Evolutionary conservation across 192 early-diverging fungal species (phyloP).

Genomic region (Diversispora epigaea): DNA sequence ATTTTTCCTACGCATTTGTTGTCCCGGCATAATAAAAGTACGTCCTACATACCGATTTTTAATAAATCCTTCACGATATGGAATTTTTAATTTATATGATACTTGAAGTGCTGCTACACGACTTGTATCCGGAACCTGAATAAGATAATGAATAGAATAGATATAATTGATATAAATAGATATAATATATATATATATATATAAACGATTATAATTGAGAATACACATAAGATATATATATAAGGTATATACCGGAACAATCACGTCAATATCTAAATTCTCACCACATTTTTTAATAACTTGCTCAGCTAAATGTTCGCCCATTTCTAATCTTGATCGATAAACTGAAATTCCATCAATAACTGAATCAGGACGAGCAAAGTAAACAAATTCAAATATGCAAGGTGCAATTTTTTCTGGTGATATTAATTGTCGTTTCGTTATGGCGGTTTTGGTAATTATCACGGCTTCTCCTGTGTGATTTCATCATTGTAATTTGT

Average conservation of each 20-base stretch:
- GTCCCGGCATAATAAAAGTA: conserved; percentile 99
- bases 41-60: conserved; percentile 99
- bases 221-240: neutral
- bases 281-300: conserved; percentile 74
- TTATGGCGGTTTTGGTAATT: conserved; percentile 77
- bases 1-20: conserved; percentile 83
- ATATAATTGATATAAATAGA: no score
- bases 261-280: conserved; percentile 91
- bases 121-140: conserved; percentile 90
- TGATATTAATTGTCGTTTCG: conserved; percentile 60
- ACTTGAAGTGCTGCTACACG: conserved; percentile 92
- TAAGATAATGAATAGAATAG: no score
- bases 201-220: neutral
- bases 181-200: no score
- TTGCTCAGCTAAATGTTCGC: conserved; percentile 88
- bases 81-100: conserved; percentile 82
- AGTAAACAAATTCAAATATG: conserved; percentile 99
- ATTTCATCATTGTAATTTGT: no score
- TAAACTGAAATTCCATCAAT: conserved; percentile 99
- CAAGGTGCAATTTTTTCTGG: conserved; percentile 75
- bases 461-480: conserved; percentile 83
- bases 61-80: conserved; percentile 98
- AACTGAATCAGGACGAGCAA: conserved; percentile 97
- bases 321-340: conserved; percentile 96
- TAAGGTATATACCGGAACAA: conserved; percentile 82